These are phyloP conservation scores for Xylaria telfairii DNA, from an alignment of 495 filamentous ascomycete genomes.

Conservation along the genomic window DNA sequence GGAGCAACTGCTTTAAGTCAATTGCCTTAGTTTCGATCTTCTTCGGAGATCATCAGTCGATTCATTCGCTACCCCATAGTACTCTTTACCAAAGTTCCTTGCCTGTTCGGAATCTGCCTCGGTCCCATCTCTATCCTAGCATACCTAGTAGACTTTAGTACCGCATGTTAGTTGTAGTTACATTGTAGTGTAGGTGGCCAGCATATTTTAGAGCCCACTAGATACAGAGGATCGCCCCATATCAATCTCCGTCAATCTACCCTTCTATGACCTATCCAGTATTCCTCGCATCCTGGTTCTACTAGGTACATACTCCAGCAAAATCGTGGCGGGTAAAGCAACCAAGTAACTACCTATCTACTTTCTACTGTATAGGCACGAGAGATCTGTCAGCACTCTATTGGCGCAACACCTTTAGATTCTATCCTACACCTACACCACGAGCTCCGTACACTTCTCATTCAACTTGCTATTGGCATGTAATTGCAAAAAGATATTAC, in stretches of 20 bases:
- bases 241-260: constrained; percentile 2
- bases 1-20: no score
- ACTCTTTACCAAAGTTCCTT: no score
- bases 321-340: background rate
- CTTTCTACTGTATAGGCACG: no score
- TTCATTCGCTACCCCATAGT: no score
- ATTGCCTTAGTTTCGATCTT: no score
- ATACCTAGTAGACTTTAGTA: no score
- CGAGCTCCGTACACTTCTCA: background rate
- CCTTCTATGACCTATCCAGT: background rate
- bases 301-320: background rate
- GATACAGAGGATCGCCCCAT: constrained; percentile 9
- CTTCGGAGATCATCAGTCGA: no score
- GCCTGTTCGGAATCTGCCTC: background rate
- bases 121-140: background rate
- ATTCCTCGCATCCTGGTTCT: background rate
- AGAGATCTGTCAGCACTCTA: constrained; percentile 18
- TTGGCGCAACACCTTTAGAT: constrained; percentile 7
- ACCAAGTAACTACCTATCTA: background rate
- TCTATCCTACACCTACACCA: background rate
- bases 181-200: background rate
- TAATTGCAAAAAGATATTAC: background rate
- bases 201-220: constrained; percentile 5
- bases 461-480: constrained; percentile 2
- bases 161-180: no score